phyloP scores from a whole-genome alignment of 2,329 filamentous ascomycete genomes.

The Exophiala oligosperma region DNA sequence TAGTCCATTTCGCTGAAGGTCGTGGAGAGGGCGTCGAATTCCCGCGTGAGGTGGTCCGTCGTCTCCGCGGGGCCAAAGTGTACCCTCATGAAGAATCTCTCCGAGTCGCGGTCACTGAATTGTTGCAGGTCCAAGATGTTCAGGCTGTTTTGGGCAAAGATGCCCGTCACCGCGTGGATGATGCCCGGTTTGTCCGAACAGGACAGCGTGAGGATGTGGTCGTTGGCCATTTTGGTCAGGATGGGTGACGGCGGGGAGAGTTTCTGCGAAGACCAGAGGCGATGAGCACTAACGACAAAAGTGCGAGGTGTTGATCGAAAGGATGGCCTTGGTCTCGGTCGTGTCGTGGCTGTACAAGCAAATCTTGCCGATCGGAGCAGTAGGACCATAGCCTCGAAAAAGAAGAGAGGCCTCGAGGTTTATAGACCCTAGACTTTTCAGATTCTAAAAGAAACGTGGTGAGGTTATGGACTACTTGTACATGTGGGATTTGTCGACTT shows the following conservation, averaged over 20 bases:
- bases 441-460: neutral
- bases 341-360: neutral
- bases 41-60: conserved; percentile 49
- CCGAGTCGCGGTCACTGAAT: conserved; percentile 72
- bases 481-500: neutral
- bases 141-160: conserved; percentile 70
- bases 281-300: neutral
- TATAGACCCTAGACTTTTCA: neutral
- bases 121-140: conserved; percentile 85
- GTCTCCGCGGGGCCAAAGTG: conserved; percentile 68
- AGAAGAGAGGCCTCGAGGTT: neutral
- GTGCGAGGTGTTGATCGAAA: neutral
- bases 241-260: neutral
- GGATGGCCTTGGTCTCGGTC: neutral
- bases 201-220: conserved; percentile 76
- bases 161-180: conserved; percentile 77
- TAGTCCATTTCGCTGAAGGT: conserved; percentile 67
- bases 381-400: neutral
- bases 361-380: neutral
- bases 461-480: neutral
- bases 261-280: too few species aligned
- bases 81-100: conserved; percentile 86
- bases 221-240: conserved; percentile 40
- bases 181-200: conserved; percentile 85
- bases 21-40: conserved; percentile 61